A percentile compares a stretch with the other conserved stretches of the same genome.
phyloP scores from a whole-genome alignment of 2,329 filamentous ascomycete species.

The Stylonectria norvegica region DNA sequence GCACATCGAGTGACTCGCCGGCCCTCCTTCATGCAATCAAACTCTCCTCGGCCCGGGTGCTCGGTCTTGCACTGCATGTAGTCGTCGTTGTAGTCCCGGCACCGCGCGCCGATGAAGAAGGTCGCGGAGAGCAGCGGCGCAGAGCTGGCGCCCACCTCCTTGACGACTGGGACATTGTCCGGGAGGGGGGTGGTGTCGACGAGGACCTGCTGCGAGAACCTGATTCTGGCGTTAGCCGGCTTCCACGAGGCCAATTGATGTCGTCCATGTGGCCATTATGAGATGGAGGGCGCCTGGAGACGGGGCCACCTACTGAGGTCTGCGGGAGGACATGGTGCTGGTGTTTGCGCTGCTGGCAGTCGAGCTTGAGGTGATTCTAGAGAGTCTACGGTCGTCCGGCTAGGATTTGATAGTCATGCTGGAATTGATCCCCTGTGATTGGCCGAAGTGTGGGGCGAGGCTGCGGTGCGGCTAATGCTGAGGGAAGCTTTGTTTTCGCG shows the following conservation, averaged over 20 bases:
- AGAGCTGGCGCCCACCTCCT: conserved; percentile 89
- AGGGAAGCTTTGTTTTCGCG: conserved; percentile 28
- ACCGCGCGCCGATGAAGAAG: conserved; percentile 96
- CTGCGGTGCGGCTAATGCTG: conserved; percentile 15
- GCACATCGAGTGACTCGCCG: conserved; percentile 95
- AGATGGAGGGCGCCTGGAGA: neutral
- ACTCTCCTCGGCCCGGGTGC: conserved; percentile 82
- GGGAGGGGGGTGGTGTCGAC: conserved; percentile 96
- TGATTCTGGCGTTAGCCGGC: conserved; percentile 41
- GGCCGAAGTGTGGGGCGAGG: conserved; percentile 31
- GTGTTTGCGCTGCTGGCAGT: conserved; percentile 27
- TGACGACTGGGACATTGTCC: conserved; percentile 83
- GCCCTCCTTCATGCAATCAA: conserved; percentile 94
- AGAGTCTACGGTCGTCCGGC: conserved; percentile 28
- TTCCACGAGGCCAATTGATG: conserved; percentile 22
- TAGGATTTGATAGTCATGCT: conserved; percentile 38
- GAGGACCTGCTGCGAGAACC: conserved; percentile 92
- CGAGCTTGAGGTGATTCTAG: conserved; percentile 28
- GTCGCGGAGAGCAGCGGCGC: conserved; percentile 87
- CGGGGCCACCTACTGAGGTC: conserved; percentile 38
- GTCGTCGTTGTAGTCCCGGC: conserved; percentile 95
- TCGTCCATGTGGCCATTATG: conserved; percentile 2
- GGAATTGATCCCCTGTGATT: conserved; percentile 40
- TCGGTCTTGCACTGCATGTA: conserved; percentile 99
- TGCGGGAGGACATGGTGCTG: conserved; percentile 41